Base-by-base conservation (phyloP, 2,329 filamentous ascomycete genomes). In the Aspergillus jensenii region DNA sequence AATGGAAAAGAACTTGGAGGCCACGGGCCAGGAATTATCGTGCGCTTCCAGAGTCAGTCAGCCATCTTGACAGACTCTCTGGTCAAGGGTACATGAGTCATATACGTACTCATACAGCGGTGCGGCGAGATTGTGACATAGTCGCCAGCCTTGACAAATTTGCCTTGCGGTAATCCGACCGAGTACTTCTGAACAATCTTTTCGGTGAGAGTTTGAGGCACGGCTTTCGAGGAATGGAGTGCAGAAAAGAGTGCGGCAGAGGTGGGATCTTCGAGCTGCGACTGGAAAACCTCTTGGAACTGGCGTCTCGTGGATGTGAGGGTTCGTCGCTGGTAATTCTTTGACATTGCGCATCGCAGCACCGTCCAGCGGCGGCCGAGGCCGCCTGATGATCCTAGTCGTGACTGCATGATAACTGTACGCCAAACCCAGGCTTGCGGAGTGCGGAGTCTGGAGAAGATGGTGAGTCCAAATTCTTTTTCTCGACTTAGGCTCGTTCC, bases 101-200 rank as follows among this genome's bases (percentile, higher is more conserved):
- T 31, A 17, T 15, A 46, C 44, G 17, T 46, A 46, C 44, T 92
- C 89, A 96, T 93, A 76, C 87, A 90, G 58, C 84, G 82, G 61
- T 88, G 82, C 1, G 90, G 90, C 23, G 81, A 78, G 11, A 96
- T 81, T 0, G 84, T 89, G 58, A 97, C 86, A 79, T 95, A 97
- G 81, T 96, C 92, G 69, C 93, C 92, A 4, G 84, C 81, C 67
- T 82, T 84, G 68, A 96, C 90, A 57, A 82, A 79, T 78, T 96
- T 96, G 59, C 87, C 90, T 11, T 85, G 74, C 1, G 90, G 76
- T 1, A 96, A 83, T 9, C 87, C 90, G n/a, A 92, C 82, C 0
- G 91, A 84, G 74, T 96, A 88, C 15, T 82, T 78, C 73, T 97
- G 93, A 0, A 96, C 88, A 59, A 97, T 96, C 81, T 96, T 96